Evolutionary conservation across 768 basidiomycete genomes (phyloP), one percentile per base, ranked within the genome.

Genomic region (Sporobolomyces phaffii): DNA sequence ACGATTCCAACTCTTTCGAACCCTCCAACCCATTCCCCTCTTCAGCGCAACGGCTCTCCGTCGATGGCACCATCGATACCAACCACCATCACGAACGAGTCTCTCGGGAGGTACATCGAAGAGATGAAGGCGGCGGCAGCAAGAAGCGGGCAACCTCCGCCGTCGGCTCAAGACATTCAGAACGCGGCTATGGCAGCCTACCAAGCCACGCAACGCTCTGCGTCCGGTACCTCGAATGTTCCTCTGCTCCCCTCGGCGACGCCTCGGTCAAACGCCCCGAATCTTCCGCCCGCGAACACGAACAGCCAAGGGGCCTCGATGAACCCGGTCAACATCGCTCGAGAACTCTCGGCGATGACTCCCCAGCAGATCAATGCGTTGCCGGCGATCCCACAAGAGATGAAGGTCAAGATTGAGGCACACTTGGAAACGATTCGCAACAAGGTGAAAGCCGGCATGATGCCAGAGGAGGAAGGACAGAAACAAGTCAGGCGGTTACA

Each of bases 321-420:
- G 17, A 58, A 58, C 26, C 4, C 43, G 43, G 24, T 24, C 44
- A 60, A 49, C 45, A 60, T 33, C 17, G n/a, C 44, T 9, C 45
- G 36, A 22, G 47, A 40, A 49, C 15, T 50, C 34, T 10, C 47
- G 6, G 58, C 51, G 57, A 28, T 65, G 50, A 64, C 58, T 18
- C 52, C 47, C 26, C 38, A 41, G n/a, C 68, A 69, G 47, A 51
- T 61, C 34, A 40, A 56, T 33, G 38, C 52, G 9, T 26, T 70
- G 33, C 69, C 69, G 24, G 49, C 38, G 24, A 53, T 66, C 17
- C 64, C 69, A 24, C 40, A 33, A 8, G 70, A 72, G n/a, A 64
- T 72, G 65, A 34, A 53, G 26, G 34, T 20, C 8, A 51, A 64
- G 59, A 67, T 72, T 36, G 58, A 72, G 54, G 34, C 15, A 1